Base-by-base conservation (phyloP, 257 asterid genomes). In the Petunia axillaris region DNA sequence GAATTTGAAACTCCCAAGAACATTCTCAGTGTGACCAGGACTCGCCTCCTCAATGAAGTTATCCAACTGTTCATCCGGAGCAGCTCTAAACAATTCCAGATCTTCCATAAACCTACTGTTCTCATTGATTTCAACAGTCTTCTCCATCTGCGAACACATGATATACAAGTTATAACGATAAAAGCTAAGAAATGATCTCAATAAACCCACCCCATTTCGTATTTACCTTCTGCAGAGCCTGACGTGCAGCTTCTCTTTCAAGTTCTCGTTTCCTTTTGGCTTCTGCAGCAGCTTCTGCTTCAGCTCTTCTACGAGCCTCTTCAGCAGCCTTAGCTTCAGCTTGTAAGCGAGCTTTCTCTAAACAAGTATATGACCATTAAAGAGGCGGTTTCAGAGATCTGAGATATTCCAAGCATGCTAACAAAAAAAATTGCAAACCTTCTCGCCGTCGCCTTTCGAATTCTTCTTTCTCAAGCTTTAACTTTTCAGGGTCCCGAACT, bases 241-340 rank as follows among this genome's bases (percentile, higher is more conserved):
- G 95, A 44, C 98, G 87, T 4, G 95, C 96, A 75, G 96, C 98
- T 88, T 90, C 96, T 84, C 98, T 89, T 87, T 91, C 97, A 37
- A 89, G 84, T 81, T 93, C 95, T 77, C 95, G 90, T 82, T 85
- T 87, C 90, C 88, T 88, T 84, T 86, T 90, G 6, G 83, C 90
- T 86, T 94, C 96, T 55, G 91, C 93, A 41, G 91, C 97, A 37
- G 96, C 98, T 81, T 88, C 98, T 63, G 87, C 98, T 85, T 91
- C 98, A 14, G 93, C 98, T 74, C 63, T 88, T 82, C 78, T 91
- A 82, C 89, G 88, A 81, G 97, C 97, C 80, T 90, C 98, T 88
- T 94, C 98, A 14, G 98, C 98, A 81, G 97, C 97, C 90, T 84
- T 90, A 6, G 97, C 97, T 86, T 94, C 98, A 59, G 96, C 98